Evolutionary conservation across 2,329 filamentous ascomycete genomes (phyloP).

Genomic region (Apiospora sp.): DNA sequence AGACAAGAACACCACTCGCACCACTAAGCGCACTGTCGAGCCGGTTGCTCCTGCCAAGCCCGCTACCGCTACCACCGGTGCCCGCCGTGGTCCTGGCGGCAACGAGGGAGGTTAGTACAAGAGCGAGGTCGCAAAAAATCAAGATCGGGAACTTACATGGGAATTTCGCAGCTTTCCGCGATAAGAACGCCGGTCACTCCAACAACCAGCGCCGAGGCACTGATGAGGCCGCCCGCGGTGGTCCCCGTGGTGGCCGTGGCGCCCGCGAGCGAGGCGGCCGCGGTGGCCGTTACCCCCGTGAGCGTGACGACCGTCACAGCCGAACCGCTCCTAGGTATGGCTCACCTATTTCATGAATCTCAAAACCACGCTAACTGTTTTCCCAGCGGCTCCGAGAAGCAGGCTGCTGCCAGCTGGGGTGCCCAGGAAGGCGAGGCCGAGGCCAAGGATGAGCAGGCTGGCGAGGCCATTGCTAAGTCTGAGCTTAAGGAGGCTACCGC

Average conservation of each 20-base stretch:
- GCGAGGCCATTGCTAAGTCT: slow-evolving; percentile 84
- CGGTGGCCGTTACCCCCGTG: slow-evolving; percentile 60
- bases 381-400: slow-evolving; percentile 80
- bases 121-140: slow-evolving; percentile 17
- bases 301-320: slow-evolving; percentile 65
- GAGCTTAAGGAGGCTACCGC: slow-evolving; percentile 77
- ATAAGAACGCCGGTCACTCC: slow-evolving; percentile 80
- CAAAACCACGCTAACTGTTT: not conserved
- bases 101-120: slow-evolving; percentile 84
- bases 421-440: slow-evolving; percentile 82
- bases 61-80: slow-evolving; percentile 49
- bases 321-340: slow-evolving; percentile 55
- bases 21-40: slow-evolving; percentile 85
- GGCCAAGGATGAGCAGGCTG: slow-evolving; percentile 90
- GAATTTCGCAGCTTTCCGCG: slow-evolving; percentile 78
- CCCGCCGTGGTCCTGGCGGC: slow-evolving; percentile 68
- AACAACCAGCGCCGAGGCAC: slow-evolving; percentile 84
- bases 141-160: slow-evolving; percentile 21
- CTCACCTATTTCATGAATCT: not conserved
- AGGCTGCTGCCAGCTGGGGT: slow-evolving; percentile 90
- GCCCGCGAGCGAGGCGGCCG: slow-evolving; percentile 69
- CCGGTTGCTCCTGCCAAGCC: slow-evolving; percentile 69
- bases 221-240: slow-evolving; percentile 68
- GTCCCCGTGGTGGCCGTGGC: slow-evolving; percentile 68
- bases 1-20: slow-evolving; percentile 81